Conservation (phyloP, 352 stramenopile genomes). For the Pythium sp. region DNA sequence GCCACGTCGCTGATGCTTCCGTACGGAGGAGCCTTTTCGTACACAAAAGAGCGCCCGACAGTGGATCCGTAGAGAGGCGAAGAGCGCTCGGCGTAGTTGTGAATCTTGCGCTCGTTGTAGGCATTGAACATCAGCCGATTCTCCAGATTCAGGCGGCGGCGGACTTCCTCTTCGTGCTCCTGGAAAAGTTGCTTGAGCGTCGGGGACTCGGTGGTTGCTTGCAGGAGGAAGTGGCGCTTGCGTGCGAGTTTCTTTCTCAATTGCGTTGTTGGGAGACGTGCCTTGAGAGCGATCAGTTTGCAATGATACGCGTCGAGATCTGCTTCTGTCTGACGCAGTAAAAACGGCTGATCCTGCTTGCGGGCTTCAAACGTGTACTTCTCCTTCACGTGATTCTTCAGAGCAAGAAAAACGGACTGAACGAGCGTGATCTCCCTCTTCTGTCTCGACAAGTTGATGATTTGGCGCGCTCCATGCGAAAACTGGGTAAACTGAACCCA, state of each 20-base stretch:
- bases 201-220: constrained; percentile 43
- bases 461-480: constrained; percentile 20
- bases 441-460: constrained; percentile 24
- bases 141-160: constrained; percentile 55
- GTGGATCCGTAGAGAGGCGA: constrained; percentile 44
- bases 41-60: constrained; percentile 44
- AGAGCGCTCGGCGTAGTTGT: constrained; percentile 62
- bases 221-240: constrained; percentile 26
- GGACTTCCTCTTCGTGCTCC: constrained; percentile 55
- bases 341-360: constrained; percentile 25
- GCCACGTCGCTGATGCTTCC: constrained; percentile 63
- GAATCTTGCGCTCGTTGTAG: constrained; percentile 61
- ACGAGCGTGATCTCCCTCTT: constrained; percentile 38
- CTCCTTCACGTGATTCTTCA: constrained; percentile 39
- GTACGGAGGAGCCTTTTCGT: constrained; percentile 64
- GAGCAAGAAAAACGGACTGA: constrained; percentile 36
- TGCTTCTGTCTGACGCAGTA: constrained; percentile 37
- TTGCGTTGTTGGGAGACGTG: constrained; percentile 28
- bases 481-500: constrained; percentile 59
- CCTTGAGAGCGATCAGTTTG: constrained; percentile 39
- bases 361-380: constrained; percentile 42
- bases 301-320: constrained; percentile 51
- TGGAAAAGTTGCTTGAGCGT: constrained; percentile 78
- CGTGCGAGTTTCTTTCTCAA: constrained; percentile 26
- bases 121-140: constrained; percentile 72